These are phyloP conservation scores for Neophaeococcomyces mojaviensis DNA, from an alignment of 2,329 filamentous ascomycete species.

Conservation along the genomic window DNA sequence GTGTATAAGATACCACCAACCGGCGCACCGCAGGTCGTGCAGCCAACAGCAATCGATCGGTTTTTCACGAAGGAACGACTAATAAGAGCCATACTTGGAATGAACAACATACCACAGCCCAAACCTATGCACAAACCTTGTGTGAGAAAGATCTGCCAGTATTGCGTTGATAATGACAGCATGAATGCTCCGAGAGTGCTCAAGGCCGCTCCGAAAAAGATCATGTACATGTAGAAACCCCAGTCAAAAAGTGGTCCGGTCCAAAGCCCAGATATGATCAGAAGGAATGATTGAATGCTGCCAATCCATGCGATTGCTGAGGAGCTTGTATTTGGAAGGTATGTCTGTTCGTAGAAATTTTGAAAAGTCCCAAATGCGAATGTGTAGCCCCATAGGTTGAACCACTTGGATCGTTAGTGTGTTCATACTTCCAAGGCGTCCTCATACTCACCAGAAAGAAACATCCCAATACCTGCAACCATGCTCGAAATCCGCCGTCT, in stretches of 20 bases:
- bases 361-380: conserved; percentile 59
- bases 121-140: conserved; percentile 71
- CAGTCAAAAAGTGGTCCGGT: conserved; percentile 83
- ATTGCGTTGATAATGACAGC: conserved; percentile 64
- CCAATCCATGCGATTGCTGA: conserved; percentile 82
- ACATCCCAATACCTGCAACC: conserved; percentile 76
- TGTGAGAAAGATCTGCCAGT: conserved; percentile 78
- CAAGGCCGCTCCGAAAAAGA: conserved; percentile 59
- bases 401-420: conserved; percentile 39
- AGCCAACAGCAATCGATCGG: conserved; percentile 20
- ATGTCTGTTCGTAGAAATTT: conserved; percentile 65
- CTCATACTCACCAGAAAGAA: conserved; percentile 51
- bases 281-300: conserved; percentile 71
- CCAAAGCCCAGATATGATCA: conserved; percentile 78
- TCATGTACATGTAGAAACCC: conserved; percentile 66
- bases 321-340: conserved; percentile 61
- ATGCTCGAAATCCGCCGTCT: conserved; percentile 69
- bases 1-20: conserved; percentile 66
- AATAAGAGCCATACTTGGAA: conserved; percentile 55
- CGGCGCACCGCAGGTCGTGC: conserved; percentile 44
- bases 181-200: conserved; percentile 59
- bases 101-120: conserved; percentile 73
- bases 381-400: conserved; percentile 21
- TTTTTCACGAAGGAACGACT: conserved; percentile 18
- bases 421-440: conserved; percentile 70